Evolutionary conservation across 768 basidiomycete species (phyloP), one percentile per base, ranked within the genome.

Genomic region (Royoungia palumana): DNA sequence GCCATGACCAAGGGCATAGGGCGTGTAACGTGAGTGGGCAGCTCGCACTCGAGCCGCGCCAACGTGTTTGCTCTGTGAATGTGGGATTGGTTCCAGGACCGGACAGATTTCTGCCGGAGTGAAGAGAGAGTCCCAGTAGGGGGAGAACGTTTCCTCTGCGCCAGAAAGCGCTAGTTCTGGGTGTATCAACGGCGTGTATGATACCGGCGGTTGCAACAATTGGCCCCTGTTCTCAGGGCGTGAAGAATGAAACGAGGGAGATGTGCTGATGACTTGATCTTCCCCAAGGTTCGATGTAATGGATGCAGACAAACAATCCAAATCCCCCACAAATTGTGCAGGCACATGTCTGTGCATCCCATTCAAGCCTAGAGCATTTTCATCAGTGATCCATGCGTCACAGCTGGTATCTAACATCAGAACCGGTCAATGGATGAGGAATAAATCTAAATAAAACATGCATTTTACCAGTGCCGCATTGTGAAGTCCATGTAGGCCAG

Each of bases 1-100:
- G 21, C 44, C 19, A 19, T 0, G 27, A 12, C 10, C 7, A 6
- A 24, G 25, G 6, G 43, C 12, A 41, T 58, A 64, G 17, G 61
- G 55, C 9, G 30, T 14, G 14, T 44, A 20, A 2, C 41, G 45
- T 3, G 41, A n/a, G 14, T 19, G 32, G 22, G 42, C 13, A 24
- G 8, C 6, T 0, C 9, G n/a, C 10, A 10, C 12, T 30, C 8
- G 28, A 21, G 44, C 28, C 4, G 35, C 41, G 24, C 13, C 16
- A 25, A 19, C 7, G 3, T 22, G 22, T 13, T 20, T 46, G 16
- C 20, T n/a, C 25, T 6, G 44, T 16, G 44, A 41, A 21, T 5
- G 30, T 21, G 17, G 0, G 11, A 9, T 46, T 5, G 12, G 30
- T n/a, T 38, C 30, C 17, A 1, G 35, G 14, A 19, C 10, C 3